Evolutionary conservation across 2,329 filamentous ascomycete species (phyloP), one percentile per base, ranked within the genome.

Genomic region (Pyrenophora graminea): DNA sequence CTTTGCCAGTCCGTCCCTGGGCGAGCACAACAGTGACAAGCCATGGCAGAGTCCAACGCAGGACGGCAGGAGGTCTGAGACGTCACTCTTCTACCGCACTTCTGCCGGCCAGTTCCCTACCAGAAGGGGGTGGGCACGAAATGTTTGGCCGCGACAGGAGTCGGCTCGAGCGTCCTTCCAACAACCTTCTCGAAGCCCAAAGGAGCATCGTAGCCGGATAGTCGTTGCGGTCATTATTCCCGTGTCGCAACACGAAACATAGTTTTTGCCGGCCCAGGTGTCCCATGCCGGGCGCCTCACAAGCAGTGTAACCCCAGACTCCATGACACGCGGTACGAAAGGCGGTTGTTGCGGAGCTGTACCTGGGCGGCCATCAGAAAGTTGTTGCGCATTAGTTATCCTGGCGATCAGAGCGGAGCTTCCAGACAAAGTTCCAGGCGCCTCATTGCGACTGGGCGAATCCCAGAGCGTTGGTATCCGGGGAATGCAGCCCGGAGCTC

Each of bases 131-230:
- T 45, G 34, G 21, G 13, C 10, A 37, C 25, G 21, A 27, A 15
- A 38, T 27, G 46, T n/a, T 50, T 47, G 32, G 54, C 44, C 39
- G 19, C 37, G 45, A 42, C 38, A 49, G 36, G 12, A 4, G 30
- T 39, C 37, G 60, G 66, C 62, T 61, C 66, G 66, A 70, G 66
- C 66, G 59, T 55, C 59, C 59, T 67, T 68, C 66, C 39, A 59
- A 43, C 48, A 50, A 37, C 34, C 55, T 67, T 66, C 62, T 57
- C 57, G 63, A 67, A 63, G 59, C 48, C 51, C 51, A 41, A 52
- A 54, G 48, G 52, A 58, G 56, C 46, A 61, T 55, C 41, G 36
- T 41, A 41, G 48, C 23, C 39, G 53, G 45, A 41, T 44, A 42
- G 21, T 23, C 40, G 33, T 49, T 37, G 46, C 48, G 44, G 43